Evolutionary conservation across 148 eudicot genomes (phyloP).

Genomic region (Rhododendron vialii): DNA sequence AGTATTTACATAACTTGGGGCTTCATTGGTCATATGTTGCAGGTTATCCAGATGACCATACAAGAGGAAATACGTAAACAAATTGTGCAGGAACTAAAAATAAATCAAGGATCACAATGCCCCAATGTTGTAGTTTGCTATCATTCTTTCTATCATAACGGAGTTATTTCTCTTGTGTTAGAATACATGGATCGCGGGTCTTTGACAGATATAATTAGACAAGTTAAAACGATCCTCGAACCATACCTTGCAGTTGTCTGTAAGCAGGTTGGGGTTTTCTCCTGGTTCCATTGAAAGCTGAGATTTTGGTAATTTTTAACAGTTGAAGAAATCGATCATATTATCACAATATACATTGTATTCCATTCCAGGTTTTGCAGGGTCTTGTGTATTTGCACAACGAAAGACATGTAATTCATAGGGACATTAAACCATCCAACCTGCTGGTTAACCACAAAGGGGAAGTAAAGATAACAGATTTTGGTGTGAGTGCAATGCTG

Average conservation of each 20-base stretch:
- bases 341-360: no score
- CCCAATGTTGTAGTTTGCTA: constrained; percentile 82
- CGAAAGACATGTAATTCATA: constrained; percentile 90
- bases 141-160: constrained; percentile 94
- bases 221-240: constrained; percentile 92
- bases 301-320: background rate
- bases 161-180: constrained; percentile 81
- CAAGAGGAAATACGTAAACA: constrained; percentile 96
- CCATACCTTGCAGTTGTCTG: constrained; percentile 96
- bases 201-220: constrained; percentile 73
- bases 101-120: constrained; percentile 92
- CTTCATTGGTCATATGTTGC: constrained; percentile 18
- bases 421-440: constrained; percentile 96
- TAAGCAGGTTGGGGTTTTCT: constrained; percentile 59
- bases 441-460: constrained; percentile 92
- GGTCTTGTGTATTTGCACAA: constrained; percentile 90
- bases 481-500: constrained; percentile 95
- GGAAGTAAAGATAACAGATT: constrained; percentile 95
- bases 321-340: background rate
- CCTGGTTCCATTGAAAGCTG: background rate
- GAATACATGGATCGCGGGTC: constrained; percentile 99
- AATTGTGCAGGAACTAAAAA: constrained; percentile 96
- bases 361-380: constrained; percentile 64
- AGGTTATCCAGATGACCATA: constrained; percentile 97
- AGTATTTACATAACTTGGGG: background rate